Conservation (phyloP, 2,329 filamentous ascomycete genomes). For the Coniochaeta sp. region DNA sequence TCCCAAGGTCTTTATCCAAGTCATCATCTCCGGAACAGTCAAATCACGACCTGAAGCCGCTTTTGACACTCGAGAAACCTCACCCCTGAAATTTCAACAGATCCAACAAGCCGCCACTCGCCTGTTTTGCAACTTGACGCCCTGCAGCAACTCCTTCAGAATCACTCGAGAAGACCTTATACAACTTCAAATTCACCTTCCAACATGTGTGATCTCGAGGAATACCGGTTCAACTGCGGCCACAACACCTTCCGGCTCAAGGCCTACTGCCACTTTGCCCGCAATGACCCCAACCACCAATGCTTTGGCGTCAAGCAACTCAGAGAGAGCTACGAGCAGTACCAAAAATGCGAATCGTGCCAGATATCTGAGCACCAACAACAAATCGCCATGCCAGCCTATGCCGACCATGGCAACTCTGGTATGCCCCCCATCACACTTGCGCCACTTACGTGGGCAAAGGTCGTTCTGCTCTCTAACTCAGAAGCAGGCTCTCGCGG, state of each 20-base stretch:
- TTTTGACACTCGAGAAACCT: no score
- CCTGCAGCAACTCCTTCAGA: neutral
- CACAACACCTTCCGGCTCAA: conserved; percentile 55
- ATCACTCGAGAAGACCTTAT: neutral
- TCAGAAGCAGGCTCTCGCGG: neutral
- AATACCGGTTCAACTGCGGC: conserved; percentile 59
- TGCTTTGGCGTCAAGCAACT: conserved; percentile 63
- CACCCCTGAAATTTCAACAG: no score
- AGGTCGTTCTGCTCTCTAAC: no score
- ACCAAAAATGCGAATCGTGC: conserved; percentile 45
- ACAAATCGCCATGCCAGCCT: neutral
- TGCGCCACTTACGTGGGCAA: no score
- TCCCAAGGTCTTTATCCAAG: neutral
- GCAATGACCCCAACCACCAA: conserved; percentile 63
- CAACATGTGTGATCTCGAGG: conserved; percentile 65
- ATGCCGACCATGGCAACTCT: neutral
- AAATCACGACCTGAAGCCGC: no score
- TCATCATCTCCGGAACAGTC: neutral
- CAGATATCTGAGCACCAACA: conserved; percentile 2
- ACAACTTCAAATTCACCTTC: neutral
- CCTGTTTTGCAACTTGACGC: no score
- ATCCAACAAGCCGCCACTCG: no score
- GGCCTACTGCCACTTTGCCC: conserved; percentile 67
- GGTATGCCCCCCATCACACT: neutral
- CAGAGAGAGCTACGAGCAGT: conserved; percentile 51